Evolutionary conservation across 2,329 filamentous ascomycete genomes (phyloP), one percentile per base, ranked within the genome.

Genomic region (Fusarium nodosum): DNA sequence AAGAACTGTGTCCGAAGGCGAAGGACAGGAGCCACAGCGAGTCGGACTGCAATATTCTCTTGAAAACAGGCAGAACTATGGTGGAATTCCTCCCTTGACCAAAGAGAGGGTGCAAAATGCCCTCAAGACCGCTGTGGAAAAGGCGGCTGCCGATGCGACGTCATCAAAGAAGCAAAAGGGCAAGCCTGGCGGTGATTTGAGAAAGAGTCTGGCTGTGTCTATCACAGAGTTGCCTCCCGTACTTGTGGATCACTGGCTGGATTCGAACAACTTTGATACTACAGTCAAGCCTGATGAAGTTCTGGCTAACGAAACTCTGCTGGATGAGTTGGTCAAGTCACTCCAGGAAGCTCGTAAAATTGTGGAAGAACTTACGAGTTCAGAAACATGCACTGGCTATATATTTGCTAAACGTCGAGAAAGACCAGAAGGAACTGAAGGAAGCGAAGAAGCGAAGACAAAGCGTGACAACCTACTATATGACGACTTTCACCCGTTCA

Each of bases 401-500:
- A 97, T 99, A 63, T 87, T 99, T 64, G 94, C 94, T 1, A 97
- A 88, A 75, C 80, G 89, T 68, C 83, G 80, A 55, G 69, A 60
- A 16, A 62, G 65, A 15, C 61, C 54, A 7, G 77, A 75, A 18
- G 64, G 66, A 5, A 44, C 58, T 0, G 69, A 80, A 22, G 78
- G 56, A 1, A 67, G 79, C 20, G 78, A 80, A 12, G 80, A 79
- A 6, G 68, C 79, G 28, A 74, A 73, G 57, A 54, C 77, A 10
- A 82, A 81, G 56, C 76, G 80, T 12, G 79, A 82, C 6, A 82
- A 84, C 46, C 77, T 96, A 8, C 82, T 97, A 3, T 99, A 97
- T 75, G 92, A 97, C 56, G 96, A 99, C 74, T 98, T 97, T 74
- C 95, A 98, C 72, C 96, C 96, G 0, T 98, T 98, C 78, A 83